Evolutionary conservation across 2,329 filamentous ascomycete genomes (phyloP).

Genomic region (Xylaria sp.): DNA sequence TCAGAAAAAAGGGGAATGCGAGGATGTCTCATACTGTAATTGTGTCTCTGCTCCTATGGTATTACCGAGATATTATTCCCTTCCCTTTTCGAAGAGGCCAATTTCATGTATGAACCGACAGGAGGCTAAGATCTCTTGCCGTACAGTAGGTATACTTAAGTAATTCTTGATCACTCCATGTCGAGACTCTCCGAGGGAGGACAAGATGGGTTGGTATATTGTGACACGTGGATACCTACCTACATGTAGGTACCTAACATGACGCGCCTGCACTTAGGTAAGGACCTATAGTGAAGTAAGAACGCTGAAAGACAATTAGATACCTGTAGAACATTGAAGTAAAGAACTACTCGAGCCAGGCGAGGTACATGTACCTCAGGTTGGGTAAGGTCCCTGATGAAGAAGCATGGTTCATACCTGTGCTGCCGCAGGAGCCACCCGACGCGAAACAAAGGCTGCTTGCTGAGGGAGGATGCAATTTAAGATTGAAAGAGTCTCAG

Average conservation of each 20-base stretch:
- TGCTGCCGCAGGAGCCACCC: background rate
- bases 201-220: background rate
- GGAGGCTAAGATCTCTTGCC: background rate
- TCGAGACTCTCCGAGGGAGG: background rate
- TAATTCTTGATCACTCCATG: background rate
- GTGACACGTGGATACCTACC: background rate
- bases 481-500: background rate
- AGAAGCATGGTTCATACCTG: too few species aligned
- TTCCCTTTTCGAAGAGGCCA: background rate
- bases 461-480: background rate
- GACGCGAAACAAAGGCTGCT: slow-evolving; percentile 1
- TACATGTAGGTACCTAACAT: background rate
- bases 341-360: too few species aligned
- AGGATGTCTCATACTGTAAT: background rate
- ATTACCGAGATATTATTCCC: background rate
- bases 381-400: background rate
- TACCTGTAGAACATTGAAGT: too few species aligned
- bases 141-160: background rate
- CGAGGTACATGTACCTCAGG: too few species aligned
- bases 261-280: background rate
- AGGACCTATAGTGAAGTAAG: background rate
- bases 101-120: background rate
- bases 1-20: background rate
- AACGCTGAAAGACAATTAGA: too few species aligned
- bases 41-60: background rate